Percentiles rank a stretch among this genome's conserved stretches.
Evolutionary conservation across 2,329 filamentous ascomycete genomes (phyloP).

Genomic region (Nemania bipapillata): DNA sequence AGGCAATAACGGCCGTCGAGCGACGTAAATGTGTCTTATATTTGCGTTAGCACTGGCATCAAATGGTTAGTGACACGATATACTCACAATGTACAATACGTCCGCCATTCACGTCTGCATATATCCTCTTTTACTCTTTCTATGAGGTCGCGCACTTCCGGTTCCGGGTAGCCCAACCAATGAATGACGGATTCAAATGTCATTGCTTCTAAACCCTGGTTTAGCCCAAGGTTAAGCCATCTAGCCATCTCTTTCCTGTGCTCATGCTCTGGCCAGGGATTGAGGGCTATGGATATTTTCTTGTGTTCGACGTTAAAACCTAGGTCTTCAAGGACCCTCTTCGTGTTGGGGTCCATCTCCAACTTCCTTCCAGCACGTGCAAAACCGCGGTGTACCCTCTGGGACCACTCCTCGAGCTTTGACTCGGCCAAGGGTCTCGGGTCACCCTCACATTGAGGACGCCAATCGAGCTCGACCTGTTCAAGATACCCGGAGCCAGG

Average conservation of each 20-base stretch:
- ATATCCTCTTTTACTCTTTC: conserved; percentile 74
- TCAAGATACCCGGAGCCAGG: conserved; percentile 82
- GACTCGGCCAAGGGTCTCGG: conserved; percentile 56
- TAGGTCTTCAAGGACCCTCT: conserved; percentile 69
- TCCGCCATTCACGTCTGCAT: conserved; percentile 72
- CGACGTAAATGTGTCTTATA: conserved; percentile 47
- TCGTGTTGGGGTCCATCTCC: conserved; percentile 66
- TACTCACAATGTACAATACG: conserved; percentile 81
- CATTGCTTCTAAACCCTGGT: conserved; percentile 76
- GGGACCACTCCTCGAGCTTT: conserved; percentile 74
- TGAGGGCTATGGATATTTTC: conserved; percentile 75
- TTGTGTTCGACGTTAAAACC: conserved; percentile 83
- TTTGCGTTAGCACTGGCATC: conserved; percentile 35
- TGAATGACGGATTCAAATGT: conserved; percentile 78
- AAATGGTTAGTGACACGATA: conserved; percentile 25
- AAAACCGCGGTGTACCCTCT: conserved; percentile 74
- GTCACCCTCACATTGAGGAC: conserved; percentile 76
- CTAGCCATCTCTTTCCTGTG: conserved; percentile 75
- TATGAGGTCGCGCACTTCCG: conserved; percentile 72
- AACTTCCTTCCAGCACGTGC: conserved; percentile 72
- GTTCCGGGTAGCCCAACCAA: conserved; percentile 66
- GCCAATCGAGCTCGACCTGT: conserved; percentile 88
- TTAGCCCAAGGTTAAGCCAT: conserved; percentile 85
- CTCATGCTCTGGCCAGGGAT: conserved; percentile 74
- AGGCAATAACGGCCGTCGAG: conserved; percentile 43